phyloP scores from a whole-genome alignment of 495 filamentous ascomycete species.

The Penicillium steckii region DNA sequence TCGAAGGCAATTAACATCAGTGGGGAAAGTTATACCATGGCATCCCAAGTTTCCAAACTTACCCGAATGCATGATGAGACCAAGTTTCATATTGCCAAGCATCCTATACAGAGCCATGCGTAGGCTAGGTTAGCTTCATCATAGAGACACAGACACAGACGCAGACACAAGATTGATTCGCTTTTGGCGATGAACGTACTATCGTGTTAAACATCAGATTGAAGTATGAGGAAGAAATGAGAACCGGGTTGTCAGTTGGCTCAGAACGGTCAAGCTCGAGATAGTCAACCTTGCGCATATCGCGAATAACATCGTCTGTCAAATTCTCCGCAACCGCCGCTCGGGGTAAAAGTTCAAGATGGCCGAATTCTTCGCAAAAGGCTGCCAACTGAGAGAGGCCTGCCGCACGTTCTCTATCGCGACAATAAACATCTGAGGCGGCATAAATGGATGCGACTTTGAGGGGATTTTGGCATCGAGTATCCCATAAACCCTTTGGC shows the following conservation, averaged over 20 bases:
- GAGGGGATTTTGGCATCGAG: slow-evolving; percentile 34
- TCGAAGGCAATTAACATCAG: no score
- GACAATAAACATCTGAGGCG: slow-evolving; percentile 33
- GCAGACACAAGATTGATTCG: background rate
- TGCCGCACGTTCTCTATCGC: slow-evolving; percentile 19
- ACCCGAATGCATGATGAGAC: slow-evolving; percentile 41
- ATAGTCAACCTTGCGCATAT: slow-evolving; percentile 34
- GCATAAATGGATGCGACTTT: slow-evolving; percentile 42
- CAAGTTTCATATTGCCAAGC: slow-evolving; percentile 37
- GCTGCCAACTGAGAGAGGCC: slow-evolving; percentile 28
- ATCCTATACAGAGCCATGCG: slow-evolving; percentile 17
- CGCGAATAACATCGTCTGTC: slow-evolving; percentile 33
- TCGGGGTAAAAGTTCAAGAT: slow-evolving; percentile 28
- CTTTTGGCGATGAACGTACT: slow-evolving; percentile 16
- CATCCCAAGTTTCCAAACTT: no score
- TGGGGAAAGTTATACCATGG: no score
- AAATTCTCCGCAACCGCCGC: slow-evolving; percentile 35
- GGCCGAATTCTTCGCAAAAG: slow-evolving; percentile 27
- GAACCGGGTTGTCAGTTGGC: slow-evolving; percentile 21
- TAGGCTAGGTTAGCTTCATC: background rate
- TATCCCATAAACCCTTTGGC: slow-evolving; percentile 24
- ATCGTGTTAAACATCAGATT: slow-evolving; percentile 32
- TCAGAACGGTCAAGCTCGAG: slow-evolving; percentile 22
- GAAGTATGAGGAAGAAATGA: slow-evolving; percentile 33
- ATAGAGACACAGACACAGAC: no score